Evolutionary conservation across 306 rosid genomes (phyloP).

Genomic region (Trifolium repens): DNA sequence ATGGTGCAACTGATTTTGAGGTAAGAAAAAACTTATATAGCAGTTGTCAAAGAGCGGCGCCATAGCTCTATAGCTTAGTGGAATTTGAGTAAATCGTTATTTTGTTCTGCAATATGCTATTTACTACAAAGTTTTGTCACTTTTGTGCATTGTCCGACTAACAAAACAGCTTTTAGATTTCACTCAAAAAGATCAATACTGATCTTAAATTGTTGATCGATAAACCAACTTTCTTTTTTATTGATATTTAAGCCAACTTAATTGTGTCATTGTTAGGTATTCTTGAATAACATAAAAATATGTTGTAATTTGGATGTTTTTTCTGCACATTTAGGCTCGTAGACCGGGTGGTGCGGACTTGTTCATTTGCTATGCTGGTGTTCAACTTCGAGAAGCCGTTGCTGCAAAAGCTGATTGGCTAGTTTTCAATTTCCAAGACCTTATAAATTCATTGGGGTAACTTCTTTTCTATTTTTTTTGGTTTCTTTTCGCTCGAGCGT

Average conservation of each 20-base stretch:
- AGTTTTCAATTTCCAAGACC: conserved; percentile 62
- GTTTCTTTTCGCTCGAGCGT: background rate
- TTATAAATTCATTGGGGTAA: conserved; percentile 56
- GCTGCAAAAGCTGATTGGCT: conserved; percentile 94
- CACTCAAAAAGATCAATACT: background rate
- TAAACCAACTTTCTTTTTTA: conserved; percentile 1
- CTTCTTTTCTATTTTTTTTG: background rate
- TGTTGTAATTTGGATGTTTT: conserved; percentile 15
- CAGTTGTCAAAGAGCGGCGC: background rate
- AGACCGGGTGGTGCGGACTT: conserved; percentile 88
- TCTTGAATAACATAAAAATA: background rate
- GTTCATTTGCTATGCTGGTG: conserved; percentile 89
- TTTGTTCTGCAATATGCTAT: background rate
- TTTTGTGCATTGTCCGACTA: background rate
- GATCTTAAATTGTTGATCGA: conserved; percentile 9
- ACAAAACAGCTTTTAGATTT: conserved; percentile 16
- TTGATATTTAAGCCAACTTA: conserved; percentile 14
- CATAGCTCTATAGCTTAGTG: background rate
- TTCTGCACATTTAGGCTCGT: conserved; percentile 62
- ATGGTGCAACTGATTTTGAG: conserved; percentile 97
- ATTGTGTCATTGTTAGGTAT: background rate
- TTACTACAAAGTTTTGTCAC: background rate
- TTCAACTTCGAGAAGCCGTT: conserved; percentile 81
- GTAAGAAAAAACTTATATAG: conserved; percentile 47
- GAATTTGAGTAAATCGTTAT: background rate